These are phyloP conservation scores for Gossypium longicalyx DNA, from an alignment of 345 rosid genomes.

Conservation along the genomic window DNA sequence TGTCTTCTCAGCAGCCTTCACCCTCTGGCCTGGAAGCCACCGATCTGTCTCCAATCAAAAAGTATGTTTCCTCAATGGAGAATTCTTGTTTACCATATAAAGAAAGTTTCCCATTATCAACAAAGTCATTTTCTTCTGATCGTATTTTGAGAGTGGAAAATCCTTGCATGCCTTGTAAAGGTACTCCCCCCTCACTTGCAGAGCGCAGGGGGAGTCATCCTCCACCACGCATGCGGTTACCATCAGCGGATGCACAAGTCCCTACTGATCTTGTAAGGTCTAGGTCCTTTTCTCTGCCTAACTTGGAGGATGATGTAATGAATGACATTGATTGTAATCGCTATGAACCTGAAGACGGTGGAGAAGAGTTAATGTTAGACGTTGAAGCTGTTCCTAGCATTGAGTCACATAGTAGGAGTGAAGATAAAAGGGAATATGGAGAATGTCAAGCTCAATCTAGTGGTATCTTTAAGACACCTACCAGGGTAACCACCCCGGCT, in stretches of 20 bases:
- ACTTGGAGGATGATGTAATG: slow-evolving; percentile 31
- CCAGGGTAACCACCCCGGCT: slow-evolving; percentile 14
- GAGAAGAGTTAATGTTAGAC: slow-evolving; percentile 40
- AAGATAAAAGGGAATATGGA: slow-evolving; percentile 15
- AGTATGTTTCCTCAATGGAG: slow-evolving; percentile 24
- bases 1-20: slow-evolving; percentile 60
- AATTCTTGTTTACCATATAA: slow-evolving; percentile 25
- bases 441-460: slow-evolving; percentile 8
- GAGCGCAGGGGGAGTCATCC: slow-evolving; percentile 66
- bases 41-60: slow-evolving; percentile 23
- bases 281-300: slow-evolving; percentile 48
- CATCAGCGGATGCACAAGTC: slow-evolving; percentile 37
- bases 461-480: slow-evolving; percentile 3
- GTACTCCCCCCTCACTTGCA: slow-evolving; percentile 45
- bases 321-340: slow-evolving; percentile 23
- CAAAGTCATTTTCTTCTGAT: slow-evolving; percentile 20
- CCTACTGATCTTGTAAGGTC: slow-evolving; percentile 35
- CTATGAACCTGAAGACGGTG: slow-evolving; percentile 23
- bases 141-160: slow-evolving; percentile 24
- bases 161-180: slow-evolving; percentile 27
- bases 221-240: slow-evolving; percentile 46
- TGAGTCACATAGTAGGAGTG: slow-evolving; percentile 19
- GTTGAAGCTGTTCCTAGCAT: slow-evolving; percentile 18
- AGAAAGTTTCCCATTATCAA: slow-evolving; percentile 26
- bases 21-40: slow-evolving; percentile 48